Evolutionary conservation across 225 moss, liverwort and hornwort genomes (phyloP).

Genomic region (Antitrichia curtipendula): DNA sequence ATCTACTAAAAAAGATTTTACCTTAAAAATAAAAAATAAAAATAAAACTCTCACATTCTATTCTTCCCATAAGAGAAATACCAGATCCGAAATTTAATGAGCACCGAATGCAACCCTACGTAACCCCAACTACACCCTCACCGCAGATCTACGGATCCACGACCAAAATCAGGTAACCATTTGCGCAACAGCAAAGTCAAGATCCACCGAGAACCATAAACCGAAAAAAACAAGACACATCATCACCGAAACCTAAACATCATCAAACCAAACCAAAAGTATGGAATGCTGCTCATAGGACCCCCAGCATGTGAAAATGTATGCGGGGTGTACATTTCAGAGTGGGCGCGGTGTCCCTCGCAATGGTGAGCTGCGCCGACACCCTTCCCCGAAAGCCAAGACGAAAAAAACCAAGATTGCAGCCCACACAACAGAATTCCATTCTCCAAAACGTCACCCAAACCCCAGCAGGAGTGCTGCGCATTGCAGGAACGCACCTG

Average conservation of each 20-base stretch:
- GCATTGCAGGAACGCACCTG: conserved; percentile 21
- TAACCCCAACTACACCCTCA: not conserved
- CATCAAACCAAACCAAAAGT: not conserved
- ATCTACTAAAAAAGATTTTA: not conserved
- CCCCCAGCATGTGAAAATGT: not conserved
- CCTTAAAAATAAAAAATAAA: not conserved
- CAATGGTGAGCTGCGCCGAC: not conserved
- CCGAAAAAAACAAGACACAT: too few species aligned
- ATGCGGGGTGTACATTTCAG: not conserved
- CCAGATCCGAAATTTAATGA: not conserved
- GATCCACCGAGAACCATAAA: not conserved
- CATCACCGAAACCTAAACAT: not conserved
- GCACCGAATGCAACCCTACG: not conserved
- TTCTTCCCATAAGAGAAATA: not conserved
- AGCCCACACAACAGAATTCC: not conserved
- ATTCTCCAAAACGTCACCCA: not conserved
- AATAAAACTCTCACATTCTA: not conserved
- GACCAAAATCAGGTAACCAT: not conserved
- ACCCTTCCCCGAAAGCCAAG: not conserved
- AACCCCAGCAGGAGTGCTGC: not conserved
- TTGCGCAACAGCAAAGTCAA: not conserved
- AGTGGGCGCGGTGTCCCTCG: not conserved
- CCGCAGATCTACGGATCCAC: not conserved
- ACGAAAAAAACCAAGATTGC: not conserved
- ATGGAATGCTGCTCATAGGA: not conserved